phyloP scores from a whole-genome alignment of 2,329 filamentous ascomycete species.

The Colletotrichum filicis region DNA sequence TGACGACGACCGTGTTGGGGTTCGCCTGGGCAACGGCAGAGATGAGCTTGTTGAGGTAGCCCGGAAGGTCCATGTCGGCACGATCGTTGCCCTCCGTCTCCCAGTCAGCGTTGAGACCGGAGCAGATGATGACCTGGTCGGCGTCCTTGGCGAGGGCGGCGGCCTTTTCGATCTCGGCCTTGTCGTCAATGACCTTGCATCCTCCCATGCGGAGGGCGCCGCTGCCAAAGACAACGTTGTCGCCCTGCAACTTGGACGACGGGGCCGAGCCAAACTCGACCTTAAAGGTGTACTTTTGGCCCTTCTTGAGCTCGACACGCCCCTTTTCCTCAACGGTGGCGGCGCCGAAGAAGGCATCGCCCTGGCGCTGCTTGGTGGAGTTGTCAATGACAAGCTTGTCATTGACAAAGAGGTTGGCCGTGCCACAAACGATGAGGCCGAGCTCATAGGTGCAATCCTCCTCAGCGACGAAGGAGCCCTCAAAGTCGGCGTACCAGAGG shows the following conservation, averaged over 20 bases:
- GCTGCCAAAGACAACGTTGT: slow-evolving; percentile 63
- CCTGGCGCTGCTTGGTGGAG: slow-evolving; percentile 69
- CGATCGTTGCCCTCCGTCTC: slow-evolving; percentile 79
- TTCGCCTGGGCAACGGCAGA: slow-evolving; percentile 71
- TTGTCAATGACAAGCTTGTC: slow-evolving; percentile 73
- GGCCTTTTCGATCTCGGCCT: slow-evolving; percentile 72
- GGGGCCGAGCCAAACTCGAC: slow-evolving; percentile 71
- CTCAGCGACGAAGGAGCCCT: slow-evolving; percentile 69
- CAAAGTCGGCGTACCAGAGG: slow-evolving; percentile 70
- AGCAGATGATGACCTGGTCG: slow-evolving; percentile 82
- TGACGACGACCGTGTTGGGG: slow-evolving; percentile 72
- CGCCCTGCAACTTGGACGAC: slow-evolving; percentile 64
- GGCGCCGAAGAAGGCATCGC: slow-evolving; percentile 73
- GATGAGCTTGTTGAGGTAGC: slow-evolving; percentile 75
- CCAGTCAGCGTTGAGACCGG: slow-evolving; percentile 78
- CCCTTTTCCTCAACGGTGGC: slow-evolving; percentile 74
- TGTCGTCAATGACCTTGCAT: slow-evolving; percentile 65
- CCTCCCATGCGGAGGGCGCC: slow-evolving; percentile 73
- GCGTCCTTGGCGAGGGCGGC: slow-evolving; percentile 74
- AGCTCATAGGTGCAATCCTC: slow-evolving; percentile 72
- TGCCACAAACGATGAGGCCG: slow-evolving; percentile 73
- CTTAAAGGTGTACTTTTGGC: slow-evolving; percentile 66
- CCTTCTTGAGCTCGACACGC: slow-evolving; percentile 66
- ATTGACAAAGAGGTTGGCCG: slow-evolving; percentile 73
- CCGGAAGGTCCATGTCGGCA: slow-evolving; percentile 78